Percentiles rank a stretch among this genome's conserved stretches.
Conservation (phyloP, 176 grass and related monocot genomes). For the Carex littledalei region DNA sequence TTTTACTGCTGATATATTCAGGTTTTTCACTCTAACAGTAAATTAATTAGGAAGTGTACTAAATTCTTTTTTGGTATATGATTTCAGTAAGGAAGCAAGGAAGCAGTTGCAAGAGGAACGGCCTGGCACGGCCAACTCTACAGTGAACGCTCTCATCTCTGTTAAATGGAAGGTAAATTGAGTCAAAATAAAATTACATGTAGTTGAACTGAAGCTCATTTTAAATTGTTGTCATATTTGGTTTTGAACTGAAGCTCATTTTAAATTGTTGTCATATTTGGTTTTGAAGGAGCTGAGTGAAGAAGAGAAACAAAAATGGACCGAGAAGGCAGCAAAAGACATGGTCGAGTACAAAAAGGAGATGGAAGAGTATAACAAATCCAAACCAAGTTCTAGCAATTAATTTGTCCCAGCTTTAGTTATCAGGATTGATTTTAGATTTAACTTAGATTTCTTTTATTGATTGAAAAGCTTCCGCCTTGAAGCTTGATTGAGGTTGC, state of each 20-base stretch:
- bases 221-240: background rate
- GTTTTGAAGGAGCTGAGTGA: constrained; percentile 39
- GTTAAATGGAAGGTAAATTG: constrained; percentile 78
- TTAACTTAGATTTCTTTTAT: constrained; percentile 3
- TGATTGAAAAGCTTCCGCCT: constrained; percentile 39
- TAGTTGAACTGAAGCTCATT: background rate
- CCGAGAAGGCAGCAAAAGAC: constrained; percentile 34
- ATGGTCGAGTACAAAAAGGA: constrained; percentile 57
- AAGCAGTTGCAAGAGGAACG: constrained; percentile 52
- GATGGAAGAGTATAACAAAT: constrained; percentile 71
- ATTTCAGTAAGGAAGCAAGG: constrained; percentile 56
- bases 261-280: background rate
- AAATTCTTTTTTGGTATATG: background rate
- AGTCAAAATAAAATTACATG: background rate
- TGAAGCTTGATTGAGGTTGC: constrained; percentile 20
- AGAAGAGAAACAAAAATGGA: constrained; percentile 55
- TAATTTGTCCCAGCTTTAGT: background rate
- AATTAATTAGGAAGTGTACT: background rate
- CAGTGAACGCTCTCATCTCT: constrained; percentile 50
- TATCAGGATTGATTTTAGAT: too few relatives aligned
- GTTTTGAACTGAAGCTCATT: background rate
- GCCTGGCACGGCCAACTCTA: constrained; percentile 36
- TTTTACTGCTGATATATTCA: background rate
- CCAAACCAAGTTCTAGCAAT: constrained; percentile 21
- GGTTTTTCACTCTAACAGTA: background rate